Conservation (phyloP, 106 monocot species). For the Phalaenopsis equestris region DNA sequence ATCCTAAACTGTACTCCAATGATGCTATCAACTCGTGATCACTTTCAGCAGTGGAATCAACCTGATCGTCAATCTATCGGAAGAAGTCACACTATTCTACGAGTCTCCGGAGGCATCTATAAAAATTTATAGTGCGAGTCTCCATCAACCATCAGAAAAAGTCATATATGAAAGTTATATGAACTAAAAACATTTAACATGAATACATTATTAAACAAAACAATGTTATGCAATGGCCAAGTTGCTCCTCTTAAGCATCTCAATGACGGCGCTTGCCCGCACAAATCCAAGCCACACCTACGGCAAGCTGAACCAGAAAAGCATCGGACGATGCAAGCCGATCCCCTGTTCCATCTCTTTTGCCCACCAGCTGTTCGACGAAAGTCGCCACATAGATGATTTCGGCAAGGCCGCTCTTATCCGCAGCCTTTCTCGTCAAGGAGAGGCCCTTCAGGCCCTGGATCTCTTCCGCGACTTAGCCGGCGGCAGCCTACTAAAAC, state of each 20-base stretch:
- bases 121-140: too few relatives aligned
- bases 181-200: too few relatives aligned
- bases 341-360: background rate
- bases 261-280: background rate
- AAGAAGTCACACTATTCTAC: too few relatives aligned
- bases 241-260: background rate
- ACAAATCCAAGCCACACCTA: background rate
- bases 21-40: too few relatives aligned
- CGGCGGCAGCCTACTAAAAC: background rate
- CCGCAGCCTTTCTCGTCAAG: slow-evolving; percentile 16
- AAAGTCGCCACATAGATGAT: background rate
- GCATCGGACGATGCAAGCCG: background rate
- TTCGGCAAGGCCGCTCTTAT: slow-evolving; percentile 8
- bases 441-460: slow-evolving; percentile 17
- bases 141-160: too few relatives aligned
- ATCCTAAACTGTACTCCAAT: too few relatives aligned
- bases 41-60: too few relatives aligned
- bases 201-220: too few relatives aligned
- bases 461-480: slow-evolving; percentile 26
- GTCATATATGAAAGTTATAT: too few relatives aligned
- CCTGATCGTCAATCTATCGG: too few relatives aligned
- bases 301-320: background rate
- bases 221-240: too few relatives aligned
- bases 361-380: slow-evolving; percentile 4
- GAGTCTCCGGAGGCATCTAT: too few relatives aligned